Conservation (phyloP, 169 alveolate species). For the Cryptosporidium ubiquitum region DNA sequence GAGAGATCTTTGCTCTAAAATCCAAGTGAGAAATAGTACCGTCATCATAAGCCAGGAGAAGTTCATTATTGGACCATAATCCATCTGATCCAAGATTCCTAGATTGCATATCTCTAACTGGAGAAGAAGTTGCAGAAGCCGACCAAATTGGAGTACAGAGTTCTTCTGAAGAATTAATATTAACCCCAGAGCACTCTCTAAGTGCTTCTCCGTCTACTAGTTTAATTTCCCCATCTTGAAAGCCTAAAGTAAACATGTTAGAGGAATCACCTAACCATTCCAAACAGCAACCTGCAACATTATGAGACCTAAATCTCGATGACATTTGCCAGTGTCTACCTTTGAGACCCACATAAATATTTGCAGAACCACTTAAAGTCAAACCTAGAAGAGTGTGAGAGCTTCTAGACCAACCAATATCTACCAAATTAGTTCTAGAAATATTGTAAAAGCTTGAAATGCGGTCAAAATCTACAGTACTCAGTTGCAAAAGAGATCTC, state of each 20-base stretch:
- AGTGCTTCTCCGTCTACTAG: constrained; percentile 34
- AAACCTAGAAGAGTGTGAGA: constrained; percentile 59
- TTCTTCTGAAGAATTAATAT: constrained; percentile 46
- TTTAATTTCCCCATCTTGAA: constrained; percentile 49
- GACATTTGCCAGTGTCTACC: constrained; percentile 70
- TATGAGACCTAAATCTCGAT: constrained; percentile 41
- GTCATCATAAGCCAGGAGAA: constrained; percentile 45
- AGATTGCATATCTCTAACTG: constrained; percentile 66
- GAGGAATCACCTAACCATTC: constrained; percentile 67
- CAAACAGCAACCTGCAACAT: constrained; percentile 48
- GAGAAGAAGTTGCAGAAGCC: constrained; percentile 19
- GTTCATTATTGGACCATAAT: constrained; percentile 40
- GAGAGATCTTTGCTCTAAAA: constrained; percentile 50
- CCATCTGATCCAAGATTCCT: constrained; percentile 24
- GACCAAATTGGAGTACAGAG: constrained; percentile 36
- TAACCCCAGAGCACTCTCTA: constrained; percentile 5
- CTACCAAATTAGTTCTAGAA: constrained; percentile 51
- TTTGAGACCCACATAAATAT: constrained; percentile 31
- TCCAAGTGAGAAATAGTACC: constrained; percentile 66
- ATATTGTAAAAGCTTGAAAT: constrained; percentile 54
- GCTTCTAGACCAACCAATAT: constrained; percentile 64
- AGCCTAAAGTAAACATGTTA: constrained; percentile 57
- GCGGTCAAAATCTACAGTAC: constrained; percentile 34
- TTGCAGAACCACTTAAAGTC: constrained; percentile 40
- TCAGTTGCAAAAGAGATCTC: constrained; percentile 38